phyloP scores from a whole-genome alignment of 495 filamentous ascomycete genomes.

The Hypoxylon fuscum region DNA sequence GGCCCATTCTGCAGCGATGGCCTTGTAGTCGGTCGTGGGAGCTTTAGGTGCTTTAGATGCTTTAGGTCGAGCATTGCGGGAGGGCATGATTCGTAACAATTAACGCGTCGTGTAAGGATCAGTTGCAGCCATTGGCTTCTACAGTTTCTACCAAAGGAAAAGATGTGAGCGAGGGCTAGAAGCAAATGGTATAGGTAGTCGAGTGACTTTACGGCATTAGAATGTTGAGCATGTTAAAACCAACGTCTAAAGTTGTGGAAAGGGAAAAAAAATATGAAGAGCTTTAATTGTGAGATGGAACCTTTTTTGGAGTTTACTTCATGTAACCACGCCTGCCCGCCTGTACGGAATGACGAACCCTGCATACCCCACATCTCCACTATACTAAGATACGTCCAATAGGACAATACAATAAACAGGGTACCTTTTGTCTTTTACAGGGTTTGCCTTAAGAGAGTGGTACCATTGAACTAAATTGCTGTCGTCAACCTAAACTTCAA shows the following conservation, averaged over 20 bases:
- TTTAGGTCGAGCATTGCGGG: slow-evolving; percentile 38
- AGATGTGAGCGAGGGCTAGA: slow-evolving; percentile 19
- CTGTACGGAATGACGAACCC: too few relatives aligned
- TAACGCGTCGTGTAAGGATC: slow-evolving; percentile 28
- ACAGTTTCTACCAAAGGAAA: slow-evolving; percentile 7
- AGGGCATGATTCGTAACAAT: slow-evolving; percentile 35
- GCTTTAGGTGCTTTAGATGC: slow-evolving; percentile 41
- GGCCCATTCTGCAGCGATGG: slow-evolving; percentile 55
- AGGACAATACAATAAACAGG: not conserved
- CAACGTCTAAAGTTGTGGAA: slow-evolving; percentile 14
- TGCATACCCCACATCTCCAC: too few relatives aligned
- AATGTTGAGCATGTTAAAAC: slow-evolving; percentile 5
- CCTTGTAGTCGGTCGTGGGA: slow-evolving; percentile 49
- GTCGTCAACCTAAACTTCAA: slow-evolving; percentile 56
- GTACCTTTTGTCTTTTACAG: not conserved
- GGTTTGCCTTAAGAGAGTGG: not conserved
- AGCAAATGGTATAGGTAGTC: slow-evolving; percentile 17
- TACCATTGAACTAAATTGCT: slow-evolving; percentile 1
- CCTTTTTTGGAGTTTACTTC: too few relatives aligned
- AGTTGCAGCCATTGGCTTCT: slow-evolving; percentile 39
- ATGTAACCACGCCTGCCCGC: too few relatives aligned
- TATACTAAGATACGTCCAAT: not conserved
- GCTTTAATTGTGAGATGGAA: slow-evolving; percentile 20
- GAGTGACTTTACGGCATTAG: slow-evolving; percentile 12
- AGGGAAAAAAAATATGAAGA: slow-evolving; percentile 8